Evolutionary conservation across 805 yeast species (phyloP), one percentile per base, ranked within the genome.

Genomic region (Monosporozyma siamensis): DNA sequence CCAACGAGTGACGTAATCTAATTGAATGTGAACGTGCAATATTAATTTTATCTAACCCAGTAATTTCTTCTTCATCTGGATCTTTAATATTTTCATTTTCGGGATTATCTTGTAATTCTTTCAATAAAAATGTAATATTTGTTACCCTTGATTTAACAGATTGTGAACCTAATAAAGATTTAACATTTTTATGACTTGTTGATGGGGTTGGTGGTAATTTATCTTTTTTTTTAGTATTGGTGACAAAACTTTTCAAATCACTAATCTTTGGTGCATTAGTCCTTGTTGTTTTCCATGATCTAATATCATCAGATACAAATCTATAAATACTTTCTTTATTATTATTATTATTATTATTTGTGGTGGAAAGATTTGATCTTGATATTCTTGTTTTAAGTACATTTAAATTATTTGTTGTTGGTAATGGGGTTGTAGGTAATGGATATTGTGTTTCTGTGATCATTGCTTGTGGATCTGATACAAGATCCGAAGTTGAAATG

Each of bases 71-170:
- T 41, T 61, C 66, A 44, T 61, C 62, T 2, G 64, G 64, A 45
- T 61, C 64, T 17, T 46, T 47, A 21, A 61, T 54, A 38, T 48
- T 56, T 18, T 51, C 46, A 12, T 37, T 21, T 1, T 37, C 39
- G 7, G 47, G 34, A 18, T 37, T 40, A 34, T 51, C 56, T 27
- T 56, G 56, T 15, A 63, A 44, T 44, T 63, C 67, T 37, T 54
- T 54, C 11, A 63, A 47, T 32, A 63, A 50, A 40, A 63, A 63
- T 6, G 67, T 61, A 5, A 63, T 62, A 44, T 63, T 60, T 9
- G 66, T 63, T 3, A 63, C 58, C 40, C 56, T 57, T 3, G 67
- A 63, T 41, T 55, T 61, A 4, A 63, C 61, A 6, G 66, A 61
- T 41, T 61, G 65, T 6, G 66, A 53, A 4, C 64, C 64, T 18